Percentiles rank a stretch among this genome's conserved stretches.
Evolutionary conservation across 1,284 basidiomycete species (phyloP).

Genomic region (Vanrija sp.): DNA sequence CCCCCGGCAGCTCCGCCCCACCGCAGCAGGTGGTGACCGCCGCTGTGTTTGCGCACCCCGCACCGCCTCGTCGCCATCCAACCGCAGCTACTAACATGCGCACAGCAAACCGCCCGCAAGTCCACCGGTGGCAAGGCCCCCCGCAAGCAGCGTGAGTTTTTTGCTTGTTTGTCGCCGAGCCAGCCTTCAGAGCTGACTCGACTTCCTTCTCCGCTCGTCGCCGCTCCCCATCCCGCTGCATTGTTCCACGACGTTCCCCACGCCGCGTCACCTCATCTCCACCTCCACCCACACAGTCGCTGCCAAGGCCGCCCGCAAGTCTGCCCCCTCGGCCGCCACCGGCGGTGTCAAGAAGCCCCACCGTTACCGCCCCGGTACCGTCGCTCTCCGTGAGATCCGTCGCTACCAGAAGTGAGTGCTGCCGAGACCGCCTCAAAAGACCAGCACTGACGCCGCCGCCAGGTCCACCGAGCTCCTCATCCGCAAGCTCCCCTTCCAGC

Average conservation of each 20-base stretch:
- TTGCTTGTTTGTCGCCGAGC: no score
- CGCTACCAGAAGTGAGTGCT: conserved; percentile 54
- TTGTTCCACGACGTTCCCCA: no score
- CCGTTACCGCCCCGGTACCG: conserved; percentile 91
- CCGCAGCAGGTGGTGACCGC: no score
- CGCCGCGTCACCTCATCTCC: no score
- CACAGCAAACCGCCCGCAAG: conserved; percentile 60
- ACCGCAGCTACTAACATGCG: no score
- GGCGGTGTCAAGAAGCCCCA: conserved; percentile 55
- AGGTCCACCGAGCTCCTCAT: conserved; percentile 57
- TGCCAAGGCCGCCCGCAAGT: not conserved
- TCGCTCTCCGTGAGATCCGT: conserved; percentile 57
- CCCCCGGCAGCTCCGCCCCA: no score
- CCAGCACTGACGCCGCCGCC: conserved; percentile 16
- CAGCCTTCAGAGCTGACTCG: no score
- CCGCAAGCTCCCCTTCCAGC: conserved; percentile 59
- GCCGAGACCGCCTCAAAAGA: not conserved
- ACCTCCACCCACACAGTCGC: not conserved
- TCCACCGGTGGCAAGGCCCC: conserved; percentile 57
- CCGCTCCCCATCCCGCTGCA: no score
- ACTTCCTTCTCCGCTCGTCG: no score
- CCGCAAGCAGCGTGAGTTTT: conserved; percentile 48
- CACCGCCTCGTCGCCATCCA: no score
- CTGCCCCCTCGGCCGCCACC: not conserved
- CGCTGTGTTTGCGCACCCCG: no score